Base-by-base conservation (phyloP, 768 basidiomycete genomes). In the Leccinum variicolor region DNA sequence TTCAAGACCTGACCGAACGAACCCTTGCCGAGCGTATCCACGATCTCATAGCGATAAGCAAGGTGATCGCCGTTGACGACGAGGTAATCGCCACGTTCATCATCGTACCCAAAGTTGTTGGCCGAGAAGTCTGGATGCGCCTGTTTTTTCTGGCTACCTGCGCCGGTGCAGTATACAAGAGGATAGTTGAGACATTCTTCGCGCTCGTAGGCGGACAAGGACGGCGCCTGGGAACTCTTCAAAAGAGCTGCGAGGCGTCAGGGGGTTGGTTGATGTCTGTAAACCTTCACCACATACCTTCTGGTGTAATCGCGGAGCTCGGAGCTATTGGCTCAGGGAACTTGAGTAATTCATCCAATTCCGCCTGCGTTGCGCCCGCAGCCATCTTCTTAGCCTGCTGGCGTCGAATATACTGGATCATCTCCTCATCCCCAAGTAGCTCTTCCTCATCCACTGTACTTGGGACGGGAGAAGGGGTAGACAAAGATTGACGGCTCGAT, bases 1-100 rank as follows among this genome's bases (percentile, higher is more conserved):
- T 92, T 89, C 19, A 98, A 74, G 14, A 99, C 97, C 70, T 98
- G 97, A 17, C 97, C 97, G 65, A 99, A 99, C 8, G 96, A 98
- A 41, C 97, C 97, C 75, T 98, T 98, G 49, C 97, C 97, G 41
- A 98, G 85, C 4, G 91, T 89, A 63, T 89, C 92, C 53, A 93
- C 80, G 56, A 98, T 77, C 73, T 98, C 95, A 72, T 98, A 99
- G n/a, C 97, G 92, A 71, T 91, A 99, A 36, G 91, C 90, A 52
- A 99, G 83, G 74, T 99, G 97, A 71, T 99, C 97, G 55, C 85
- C 86, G 57, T 85, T 80, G 58, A 98, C 84, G 55, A 98, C 86
- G 15, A 89, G 84, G 66, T 99, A 99, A 74, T 99, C 97, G 33
- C 97, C 97, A 31, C 97, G 88, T 28, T 99, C 97, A 69, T 99